These are phyloP conservation scores for Coccomyxa sp. DNA, from an alignment of 139 green algal genomes.

Conservation along the genomic window DNA sequence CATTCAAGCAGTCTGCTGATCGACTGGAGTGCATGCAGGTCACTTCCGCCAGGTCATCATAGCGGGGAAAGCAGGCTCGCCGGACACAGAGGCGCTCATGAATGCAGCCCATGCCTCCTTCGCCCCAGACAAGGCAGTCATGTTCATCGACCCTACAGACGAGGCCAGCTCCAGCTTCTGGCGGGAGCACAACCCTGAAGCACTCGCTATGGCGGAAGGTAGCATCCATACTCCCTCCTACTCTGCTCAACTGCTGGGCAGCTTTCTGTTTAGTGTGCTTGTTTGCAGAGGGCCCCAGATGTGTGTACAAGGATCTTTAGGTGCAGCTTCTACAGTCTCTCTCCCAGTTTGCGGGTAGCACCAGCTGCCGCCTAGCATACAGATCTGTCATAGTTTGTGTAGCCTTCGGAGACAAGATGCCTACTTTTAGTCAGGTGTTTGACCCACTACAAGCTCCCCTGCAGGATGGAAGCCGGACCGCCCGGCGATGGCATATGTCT, in stretches of 20 bases:
- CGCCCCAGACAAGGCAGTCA: constrained; percentile 45
- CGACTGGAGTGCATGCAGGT: neutral
- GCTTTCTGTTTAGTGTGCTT: too few species aligned
- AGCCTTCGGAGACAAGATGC: neutral
- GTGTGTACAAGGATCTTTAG: too few species aligned
- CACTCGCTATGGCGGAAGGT: constrained; percentile 51
- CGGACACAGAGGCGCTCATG: constrained; percentile 51
- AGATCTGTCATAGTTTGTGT: neutral
- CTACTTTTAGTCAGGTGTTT: neutral
- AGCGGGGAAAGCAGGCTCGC: constrained; percentile 17
- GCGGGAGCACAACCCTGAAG: constrained; percentile 57
- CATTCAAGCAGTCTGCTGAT: too few species aligned
- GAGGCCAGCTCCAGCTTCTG: constrained; percentile 49
- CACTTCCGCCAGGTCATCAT: constrained; percentile 43
- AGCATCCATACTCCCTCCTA: too few species aligned
- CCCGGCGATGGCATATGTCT: constrained; percentile 49
- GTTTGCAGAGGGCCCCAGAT: too few species aligned
- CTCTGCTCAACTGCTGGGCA: too few species aligned
- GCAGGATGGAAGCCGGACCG: neutral
- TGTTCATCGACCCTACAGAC: constrained; percentile 36
- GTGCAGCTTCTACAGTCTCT: too few species aligned
- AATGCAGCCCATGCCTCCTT: constrained; percentile 48
- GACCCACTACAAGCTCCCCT: neutral
- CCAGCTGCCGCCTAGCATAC: neutral
- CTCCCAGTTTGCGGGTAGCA: too few species aligned